Base-by-base conservation (phyloP, 179 eudicot species). In the Sideroxylon spinosum region DNA sequence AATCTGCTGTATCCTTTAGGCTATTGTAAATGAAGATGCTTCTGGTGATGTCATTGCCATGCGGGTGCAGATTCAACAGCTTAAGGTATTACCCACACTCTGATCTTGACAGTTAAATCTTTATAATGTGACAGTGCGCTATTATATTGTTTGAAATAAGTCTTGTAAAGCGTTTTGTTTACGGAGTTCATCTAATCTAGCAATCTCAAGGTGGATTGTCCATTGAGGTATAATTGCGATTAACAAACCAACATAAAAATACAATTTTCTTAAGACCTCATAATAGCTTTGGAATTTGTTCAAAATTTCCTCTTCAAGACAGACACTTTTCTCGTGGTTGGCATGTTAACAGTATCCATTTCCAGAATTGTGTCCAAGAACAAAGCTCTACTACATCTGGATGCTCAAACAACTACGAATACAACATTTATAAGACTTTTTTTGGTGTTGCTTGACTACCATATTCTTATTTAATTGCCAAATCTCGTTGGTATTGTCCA, bases 21-120 rank as follows among this genome's bases (percentile, higher is more conserved):
- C 95, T 80, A 89, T 92, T 81, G 90, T 96, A 64, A 96, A 96
- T 78, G 99, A 96, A 89, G 99, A 96, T 88, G 98, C 99, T 84
- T 96, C 99, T 70, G 99, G 99, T 70, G 99, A 96, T 82, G 98
- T 96, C 59, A 89, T 96, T 83, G 97, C 97, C 68, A 90, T 96
- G 97, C 85, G 97, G 83, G 75, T 90, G 83, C 98, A 96, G 84
- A 96, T 92, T 85, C 97, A 96, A 86, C 92, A 94, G 75, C 90
- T 96, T 49, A 96, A 96, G 99, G 99, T 96, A 88, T 57, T 68
- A 60, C 49, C n/a, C 63, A 61, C 14, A 19, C 32, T 17, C 49
- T 76, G 78, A 23, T 9, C 10, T 63, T 50, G 28, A 1, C 53
- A 7, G 11, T 28, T 14, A 53, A 26, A 25, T 32, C 25, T 50